These are phyloP conservation scores for Rhizophagus sp. DNA, from an alignment of 192 early-diverging fungal species.

Conservation along the genomic window DNA sequence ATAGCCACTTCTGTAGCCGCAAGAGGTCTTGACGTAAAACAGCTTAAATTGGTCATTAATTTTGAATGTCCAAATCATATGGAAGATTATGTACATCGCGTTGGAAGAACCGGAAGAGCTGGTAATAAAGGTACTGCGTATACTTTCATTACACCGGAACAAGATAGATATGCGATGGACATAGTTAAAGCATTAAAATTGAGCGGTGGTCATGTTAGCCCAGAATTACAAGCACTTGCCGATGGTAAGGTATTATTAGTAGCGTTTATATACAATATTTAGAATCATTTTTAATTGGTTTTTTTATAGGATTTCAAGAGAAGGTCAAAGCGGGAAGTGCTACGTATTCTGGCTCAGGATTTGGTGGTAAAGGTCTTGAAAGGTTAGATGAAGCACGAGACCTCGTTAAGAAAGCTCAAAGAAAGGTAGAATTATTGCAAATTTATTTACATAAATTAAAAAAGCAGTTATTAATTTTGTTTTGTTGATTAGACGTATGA, in stretches of 20 bases:
- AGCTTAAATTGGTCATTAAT: conserved; percentile 91
- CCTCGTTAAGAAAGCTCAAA: conserved; percentile 88
- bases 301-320: conserved; percentile 55
- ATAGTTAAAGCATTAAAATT: conserved; percentile 87
- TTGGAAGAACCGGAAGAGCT: conserved; percentile 96
- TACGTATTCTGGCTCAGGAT: conserved; percentile 73
- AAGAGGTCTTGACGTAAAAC: conserved; percentile 93
- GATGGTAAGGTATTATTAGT: conserved; percentile 48
- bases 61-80: conserved; percentile 97
- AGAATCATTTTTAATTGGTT: conserved; percentile 21
- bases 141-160: conserved; percentile 94
- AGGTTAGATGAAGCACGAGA: conserved; percentile 91
- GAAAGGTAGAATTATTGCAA: conserved; percentile 54
- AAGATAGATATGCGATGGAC: conserved; percentile 91
- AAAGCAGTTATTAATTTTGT: not conserved
- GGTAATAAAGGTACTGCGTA: conserved; percentile 97
- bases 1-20: conserved; percentile 98
- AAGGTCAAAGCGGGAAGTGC: conserved; percentile 81
- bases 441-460: not conserved
- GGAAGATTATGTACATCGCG: conserved; percentile 99
- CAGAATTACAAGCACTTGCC: conserved; percentile 75
- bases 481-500: conserved; percentile 57
- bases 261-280: conserved; percentile 25
- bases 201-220: conserved; percentile 72
- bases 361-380: conserved; percentile 97